Evolutionary conservation across 192 early-diverging fungal species (phyloP).

Genomic region (Neocallimastix lanati): DNA sequence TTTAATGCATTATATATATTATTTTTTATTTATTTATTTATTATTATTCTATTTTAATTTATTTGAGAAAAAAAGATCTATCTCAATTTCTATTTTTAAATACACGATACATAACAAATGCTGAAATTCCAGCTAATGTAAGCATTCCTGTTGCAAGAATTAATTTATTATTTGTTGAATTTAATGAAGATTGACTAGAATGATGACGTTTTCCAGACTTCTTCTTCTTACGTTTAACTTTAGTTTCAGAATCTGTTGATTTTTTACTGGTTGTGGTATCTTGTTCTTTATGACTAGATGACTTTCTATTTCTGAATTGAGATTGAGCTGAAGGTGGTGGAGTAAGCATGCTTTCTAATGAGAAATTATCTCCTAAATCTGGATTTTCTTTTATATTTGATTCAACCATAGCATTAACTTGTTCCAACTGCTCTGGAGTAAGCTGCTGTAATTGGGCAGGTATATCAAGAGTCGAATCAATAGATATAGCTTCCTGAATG

Average conservation of each 20-base stretch:
- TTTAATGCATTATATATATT: too few relatives aligned
- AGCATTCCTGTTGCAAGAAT: neutral
- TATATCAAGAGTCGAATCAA: neutral
- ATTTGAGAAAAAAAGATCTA: too few relatives aligned
- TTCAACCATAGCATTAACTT: neutral
- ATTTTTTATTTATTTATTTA: too few relatives aligned
- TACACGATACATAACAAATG: neutral
- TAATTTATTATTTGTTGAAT: neutral
- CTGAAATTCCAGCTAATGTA: neutral
- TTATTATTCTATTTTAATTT: too few relatives aligned
- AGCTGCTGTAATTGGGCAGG: neutral
- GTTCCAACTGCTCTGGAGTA: neutral
- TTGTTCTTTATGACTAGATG: neutral
- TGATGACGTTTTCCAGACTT: neutral
- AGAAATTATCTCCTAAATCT: neutral
- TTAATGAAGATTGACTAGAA: neutral
- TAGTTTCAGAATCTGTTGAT: neutral
- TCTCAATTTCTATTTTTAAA: neutral
- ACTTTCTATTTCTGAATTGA: neutral
- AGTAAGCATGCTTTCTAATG: neutral
- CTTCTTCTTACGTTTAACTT: neutral
- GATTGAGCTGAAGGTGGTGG: neutral
- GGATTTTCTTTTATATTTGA: neutral
- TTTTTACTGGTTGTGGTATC: neutral
- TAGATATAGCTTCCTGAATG: neutral